A percentile compares a stretch with the other conserved stretches of the same genome.
phyloP scores from a whole-genome alignment of 1,284 basidiomycete species.

The Austroboletus novae-zelandiae region DNA sequence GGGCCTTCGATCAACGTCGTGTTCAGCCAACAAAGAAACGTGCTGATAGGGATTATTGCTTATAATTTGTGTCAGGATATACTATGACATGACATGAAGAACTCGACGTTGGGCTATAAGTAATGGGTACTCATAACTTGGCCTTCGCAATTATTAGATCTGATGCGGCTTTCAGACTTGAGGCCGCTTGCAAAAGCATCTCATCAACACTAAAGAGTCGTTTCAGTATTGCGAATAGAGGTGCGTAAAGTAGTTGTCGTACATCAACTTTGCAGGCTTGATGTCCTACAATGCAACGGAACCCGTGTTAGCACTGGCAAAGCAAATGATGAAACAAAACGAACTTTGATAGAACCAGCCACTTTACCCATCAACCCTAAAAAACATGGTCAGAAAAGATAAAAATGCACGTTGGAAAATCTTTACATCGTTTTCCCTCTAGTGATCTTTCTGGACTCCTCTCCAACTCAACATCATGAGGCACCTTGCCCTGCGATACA shows the following conservation, averaged over 20 bases:
- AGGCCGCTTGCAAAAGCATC: slow-evolving; percentile 57
- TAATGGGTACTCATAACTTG: slow-evolving; percentile 41
- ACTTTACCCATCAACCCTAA: slow-evolving; percentile 87
- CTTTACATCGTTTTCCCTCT: slow-evolving; percentile 57
- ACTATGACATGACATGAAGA: too few species aligned
- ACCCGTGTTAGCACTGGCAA: slow-evolving; percentile 1
- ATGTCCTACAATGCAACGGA: slow-evolving; percentile 49
- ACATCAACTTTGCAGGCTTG: slow-evolving; percentile 82
- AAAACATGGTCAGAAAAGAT: slow-evolving; percentile 6
- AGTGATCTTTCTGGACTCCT: slow-evolving; percentile 67
- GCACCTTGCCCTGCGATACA: slow-evolving; percentile 67
- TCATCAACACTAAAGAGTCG: slow-evolving; percentile 57
- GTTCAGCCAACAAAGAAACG: too few species aligned
- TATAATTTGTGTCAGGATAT: too few species aligned
- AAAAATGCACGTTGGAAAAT: slow-evolving; percentile 4
- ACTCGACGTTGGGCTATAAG: neutral
- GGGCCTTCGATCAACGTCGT: too few species aligned
- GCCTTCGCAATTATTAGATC: slow-evolving; percentile 36
- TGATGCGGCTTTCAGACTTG: slow-evolving; percentile 41
- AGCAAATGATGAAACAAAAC: slow-evolving; percentile 17
- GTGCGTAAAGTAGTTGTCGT: slow-evolving; percentile 24
- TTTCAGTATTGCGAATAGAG: slow-evolving; percentile 12
- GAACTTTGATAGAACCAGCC: slow-evolving; percentile 68
- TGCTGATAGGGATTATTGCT: too few species aligned
- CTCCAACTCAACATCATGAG: slow-evolving; percentile 72